These are phyloP conservation scores for Persicaria maculosa DNA, from an alignment of 148 eudicot species.

Conservation along the genomic window DNA sequence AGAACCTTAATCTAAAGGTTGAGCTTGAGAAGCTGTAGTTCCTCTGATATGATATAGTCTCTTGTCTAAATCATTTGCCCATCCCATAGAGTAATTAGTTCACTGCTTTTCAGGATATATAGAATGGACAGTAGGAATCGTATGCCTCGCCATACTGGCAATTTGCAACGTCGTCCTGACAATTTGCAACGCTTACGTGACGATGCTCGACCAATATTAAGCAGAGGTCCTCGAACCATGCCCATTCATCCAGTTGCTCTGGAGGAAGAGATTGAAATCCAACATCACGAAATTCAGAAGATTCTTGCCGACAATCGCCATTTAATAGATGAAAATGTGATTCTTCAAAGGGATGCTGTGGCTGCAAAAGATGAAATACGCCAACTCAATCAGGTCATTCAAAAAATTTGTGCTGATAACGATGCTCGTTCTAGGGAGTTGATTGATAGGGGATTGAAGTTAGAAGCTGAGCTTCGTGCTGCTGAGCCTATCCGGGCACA, in stretches of 20 bases:
- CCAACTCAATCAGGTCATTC: slow-evolving; percentile 52
- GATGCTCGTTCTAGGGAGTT: slow-evolving; percentile 52
- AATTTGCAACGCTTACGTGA: slow-evolving; percentile 19
- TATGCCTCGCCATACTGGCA: slow-evolving; percentile 54
- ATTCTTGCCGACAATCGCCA: slow-evolving; percentile 62
- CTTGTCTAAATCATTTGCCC: not conserved
- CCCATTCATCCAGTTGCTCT: slow-evolving; percentile 58
- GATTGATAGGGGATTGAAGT: slow-evolving; percentile 55
- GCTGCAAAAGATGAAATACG: slow-evolving; percentile 68
- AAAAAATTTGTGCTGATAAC: slow-evolving; percentile 51
- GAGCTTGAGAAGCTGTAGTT: not conserved
- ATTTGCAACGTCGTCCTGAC: slow-evolving; percentile 27
- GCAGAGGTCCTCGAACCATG: slow-evolving; percentile 50
- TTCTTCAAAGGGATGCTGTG: slow-evolving; percentile 60
- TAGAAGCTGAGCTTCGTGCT: slow-evolving; percentile 68
- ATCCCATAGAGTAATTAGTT: slow-evolving; percentile 18
- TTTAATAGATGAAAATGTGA: slow-evolving; percentile 57
- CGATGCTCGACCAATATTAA: slow-evolving; percentile 39
- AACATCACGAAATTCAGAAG: slow-evolving; percentile 57
- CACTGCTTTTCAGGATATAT: slow-evolving; percentile 30
- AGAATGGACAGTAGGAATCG: slow-evolving; percentile 78
- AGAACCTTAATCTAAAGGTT: not conserved
- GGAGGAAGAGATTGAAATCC: slow-evolving; percentile 81
- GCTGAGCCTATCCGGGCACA: slow-evolving; percentile 65
- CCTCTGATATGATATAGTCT: not conserved